Percentiles rank a stretch among this genome's conserved stretches.
These are phyloP conservation scores for Hyphopichia khmerensis DNA, from an alignment of 1,139 yeast species.

Conservation along the genomic window DNA sequence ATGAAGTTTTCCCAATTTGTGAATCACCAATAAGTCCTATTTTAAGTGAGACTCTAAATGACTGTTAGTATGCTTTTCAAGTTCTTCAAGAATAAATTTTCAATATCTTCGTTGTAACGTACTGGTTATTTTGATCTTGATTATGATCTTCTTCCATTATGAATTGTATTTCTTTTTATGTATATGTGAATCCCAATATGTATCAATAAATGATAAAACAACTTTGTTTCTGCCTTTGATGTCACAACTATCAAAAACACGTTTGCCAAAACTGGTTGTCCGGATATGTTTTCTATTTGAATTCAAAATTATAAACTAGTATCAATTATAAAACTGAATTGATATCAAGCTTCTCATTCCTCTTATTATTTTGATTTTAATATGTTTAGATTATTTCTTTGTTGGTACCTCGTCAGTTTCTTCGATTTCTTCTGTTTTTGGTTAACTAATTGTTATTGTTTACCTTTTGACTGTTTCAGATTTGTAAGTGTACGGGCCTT, in stretches of 20 bases:
- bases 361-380: background rate
- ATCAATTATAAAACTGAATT: no score
- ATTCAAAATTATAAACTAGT: no score
- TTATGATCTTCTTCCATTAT: slow-evolving; percentile 15
- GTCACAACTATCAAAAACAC: no score
- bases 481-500: background rate
- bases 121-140: slow-evolving; percentile 38
- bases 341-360: no score
- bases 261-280: no score
- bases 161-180: background rate
- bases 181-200: background rate
- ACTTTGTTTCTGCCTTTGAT: no score
- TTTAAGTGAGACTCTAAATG: slow-evolving; percentile 67
- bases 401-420: background rate
- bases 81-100: no score
- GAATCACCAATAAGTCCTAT: slow-evolving; percentile 97
- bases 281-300: no score
- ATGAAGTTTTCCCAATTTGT: slow-evolving; percentile 95
- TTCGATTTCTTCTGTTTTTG: background rate
- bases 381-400: background rate
- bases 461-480: slow-evolving; percentile 2
- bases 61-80: slow-evolving; percentile 2
- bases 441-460: slow-evolving; percentile 5
- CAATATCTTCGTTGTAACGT: slow-evolving; percentile 17
- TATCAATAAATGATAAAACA: no score